A percentile compares a stretch with the other conserved stretches of the same genome.
phyloP scores from a whole-genome alignment of 768 basidiomycete genomes.

The Suillus fuscotomentosus region DNA sequence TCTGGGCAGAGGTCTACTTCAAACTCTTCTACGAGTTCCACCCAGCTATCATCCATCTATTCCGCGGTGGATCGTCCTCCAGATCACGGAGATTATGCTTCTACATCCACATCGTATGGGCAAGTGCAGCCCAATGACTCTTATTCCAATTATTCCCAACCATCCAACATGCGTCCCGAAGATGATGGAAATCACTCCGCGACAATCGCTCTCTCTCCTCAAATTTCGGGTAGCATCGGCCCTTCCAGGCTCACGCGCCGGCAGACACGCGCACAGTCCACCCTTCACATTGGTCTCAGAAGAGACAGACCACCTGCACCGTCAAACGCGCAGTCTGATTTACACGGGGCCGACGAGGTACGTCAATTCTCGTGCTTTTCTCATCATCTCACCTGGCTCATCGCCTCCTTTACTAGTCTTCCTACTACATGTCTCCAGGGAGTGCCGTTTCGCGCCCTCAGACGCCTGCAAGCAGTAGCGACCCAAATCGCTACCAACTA shows the following conservation, averaged over 20 bases:
- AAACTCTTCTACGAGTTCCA: slow-evolving; percentile 18
- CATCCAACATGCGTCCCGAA: slow-evolving; percentile 27
- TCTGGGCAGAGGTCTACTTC: slow-evolving; percentile 14
- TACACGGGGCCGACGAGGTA: slow-evolving; percentile 29
- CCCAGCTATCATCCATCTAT: slow-evolving; percentile 31
- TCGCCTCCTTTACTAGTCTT: slow-evolving; percentile 17
- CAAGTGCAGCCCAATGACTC: slow-evolving; percentile 22
- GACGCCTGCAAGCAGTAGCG: slow-evolving; percentile 34
- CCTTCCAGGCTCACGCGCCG: slow-evolving; percentile 50
- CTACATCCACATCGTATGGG: slow-evolving; percentile 22
- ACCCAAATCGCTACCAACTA: slow-evolving; percentile 29
- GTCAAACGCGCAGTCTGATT: slow-evolving; percentile 11
- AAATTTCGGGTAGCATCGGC: slow-evolving; percentile 52
- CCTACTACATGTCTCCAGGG: slow-evolving; percentile 37
- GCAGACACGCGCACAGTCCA: slow-evolving; percentile 36
- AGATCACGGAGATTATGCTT: slow-evolving; percentile 35
- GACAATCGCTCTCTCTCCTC: slow-evolving; percentile 30
- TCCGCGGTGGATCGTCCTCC: slow-evolving; percentile 40
- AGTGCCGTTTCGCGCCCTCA: slow-evolving; percentile 38
- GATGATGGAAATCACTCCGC: slow-evolving; percentile 24
- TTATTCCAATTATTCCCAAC: slow-evolving; percentile 28
- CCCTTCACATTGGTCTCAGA: slow-evolving; percentile 33
- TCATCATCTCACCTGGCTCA: slow-evolving; percentile 9
- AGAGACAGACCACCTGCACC: slow-evolving; percentile 24
- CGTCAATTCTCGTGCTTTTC: neutral